Evolutionary conservation across 2,329 filamentous ascomycete species (phyloP).

Genomic region (Phyllosticta paracitricarpa): DNA sequence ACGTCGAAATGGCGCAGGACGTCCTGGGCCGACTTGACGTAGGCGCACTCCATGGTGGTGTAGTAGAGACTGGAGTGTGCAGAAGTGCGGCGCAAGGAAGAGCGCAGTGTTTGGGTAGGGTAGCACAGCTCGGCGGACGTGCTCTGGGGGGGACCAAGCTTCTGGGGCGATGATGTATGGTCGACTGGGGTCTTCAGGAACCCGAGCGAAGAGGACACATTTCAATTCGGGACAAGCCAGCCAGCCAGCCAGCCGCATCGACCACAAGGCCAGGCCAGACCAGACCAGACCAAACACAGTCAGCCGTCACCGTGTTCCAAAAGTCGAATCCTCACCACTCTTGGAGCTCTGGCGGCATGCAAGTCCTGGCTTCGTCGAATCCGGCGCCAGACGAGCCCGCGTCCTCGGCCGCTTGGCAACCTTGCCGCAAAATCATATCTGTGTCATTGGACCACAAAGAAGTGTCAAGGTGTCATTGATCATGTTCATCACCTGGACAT

Average conservation of each 20-base stretch:
- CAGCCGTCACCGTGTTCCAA: background rate
- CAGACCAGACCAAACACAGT: background rate
- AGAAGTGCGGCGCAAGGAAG: background rate
- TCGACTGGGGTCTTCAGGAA: background rate
- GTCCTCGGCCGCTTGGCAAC: background rate
- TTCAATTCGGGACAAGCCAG: background rate
- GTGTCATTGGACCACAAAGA: background rate
- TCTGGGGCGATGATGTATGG: slow-evolving; percentile 10
- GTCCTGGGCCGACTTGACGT: slow-evolving; percentile 38
- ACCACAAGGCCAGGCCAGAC: background rate
- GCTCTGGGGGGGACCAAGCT: slow-evolving; percentile 8
- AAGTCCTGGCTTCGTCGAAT: background rate
- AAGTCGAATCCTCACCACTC: background rate
- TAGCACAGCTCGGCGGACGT: slow-evolving; percentile 6
- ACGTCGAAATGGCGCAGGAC: slow-evolving; percentile 44
- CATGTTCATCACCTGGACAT: background rate
- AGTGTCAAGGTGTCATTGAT: background rate
- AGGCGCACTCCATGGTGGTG: slow-evolving; percentile 43
- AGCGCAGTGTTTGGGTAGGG: background rate
- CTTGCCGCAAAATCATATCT: background rate
- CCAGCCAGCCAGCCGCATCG: no score
- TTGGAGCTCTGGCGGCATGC: background rate
- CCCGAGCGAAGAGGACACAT: background rate
- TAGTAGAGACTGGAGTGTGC: background rate
- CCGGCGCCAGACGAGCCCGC: background rate